These are phyloP conservation scores for Morella rubra DNA, from an alignment of 306 rosid genomes.

Conservation along the genomic window DNA sequence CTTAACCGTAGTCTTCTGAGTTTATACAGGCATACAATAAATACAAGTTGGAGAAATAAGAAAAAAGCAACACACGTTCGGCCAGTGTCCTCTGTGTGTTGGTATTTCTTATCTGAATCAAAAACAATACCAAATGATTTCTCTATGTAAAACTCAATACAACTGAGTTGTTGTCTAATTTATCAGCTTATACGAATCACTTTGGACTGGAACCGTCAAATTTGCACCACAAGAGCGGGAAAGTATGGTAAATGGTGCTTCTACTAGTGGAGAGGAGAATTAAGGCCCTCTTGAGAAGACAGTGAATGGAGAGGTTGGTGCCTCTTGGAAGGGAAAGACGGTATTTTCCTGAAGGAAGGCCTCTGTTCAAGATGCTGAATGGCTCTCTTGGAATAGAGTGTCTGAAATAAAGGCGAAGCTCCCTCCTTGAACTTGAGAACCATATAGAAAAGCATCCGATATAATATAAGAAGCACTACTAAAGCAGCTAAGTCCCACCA, in stretches of 20 bases:
- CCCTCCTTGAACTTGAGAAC: conserved; percentile 49
- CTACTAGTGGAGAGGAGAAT: conserved; percentile 49
- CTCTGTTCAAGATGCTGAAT: conserved; percentile 45
- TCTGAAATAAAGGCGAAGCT: conserved; percentile 42
- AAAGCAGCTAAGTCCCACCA: conserved; percentile 66
- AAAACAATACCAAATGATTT: conserved; percentile 23
- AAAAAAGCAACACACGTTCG: conserved; percentile 19
- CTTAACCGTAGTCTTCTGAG: not conserved
- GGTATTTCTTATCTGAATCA: conserved; percentile 25
- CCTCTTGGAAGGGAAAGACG: conserved; percentile 48
- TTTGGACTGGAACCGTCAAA: not conserved
- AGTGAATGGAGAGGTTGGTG: conserved; percentile 48
- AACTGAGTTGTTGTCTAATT: not conserved
- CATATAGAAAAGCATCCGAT: conserved; percentile 41
- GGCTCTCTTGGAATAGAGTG: conserved; percentile 43
- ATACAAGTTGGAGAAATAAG: not conserved
- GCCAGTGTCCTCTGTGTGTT: conserved; percentile 18
- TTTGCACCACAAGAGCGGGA: not conserved
- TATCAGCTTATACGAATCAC: not conserved
- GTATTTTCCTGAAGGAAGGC: conserved; percentile 51
- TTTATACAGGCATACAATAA: not conserved
- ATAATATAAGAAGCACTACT: conserved; percentile 28
- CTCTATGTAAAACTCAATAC: not conserved
- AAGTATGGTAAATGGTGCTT: not conserved
- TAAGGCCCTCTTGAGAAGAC: conserved; percentile 61